Evolutionary conservation across 371 early-diverging fungal species (phyloP).

Genomic region (Actinomortierella wolfii): DNA sequence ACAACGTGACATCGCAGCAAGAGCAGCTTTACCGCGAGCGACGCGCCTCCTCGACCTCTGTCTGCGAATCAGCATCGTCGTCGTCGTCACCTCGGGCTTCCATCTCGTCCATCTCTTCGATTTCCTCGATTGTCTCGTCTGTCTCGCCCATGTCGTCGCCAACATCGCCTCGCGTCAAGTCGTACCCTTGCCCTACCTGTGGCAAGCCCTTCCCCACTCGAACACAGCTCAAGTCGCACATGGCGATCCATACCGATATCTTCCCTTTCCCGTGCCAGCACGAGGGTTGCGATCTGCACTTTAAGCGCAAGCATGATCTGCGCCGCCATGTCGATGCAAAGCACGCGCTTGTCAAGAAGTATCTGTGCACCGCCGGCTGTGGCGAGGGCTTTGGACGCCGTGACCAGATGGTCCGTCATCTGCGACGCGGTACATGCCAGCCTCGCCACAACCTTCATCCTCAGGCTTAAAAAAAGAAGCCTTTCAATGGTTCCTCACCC

Average conservation of each 20-base stretch:
- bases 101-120: too few relatives aligned
- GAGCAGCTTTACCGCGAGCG: conserved; percentile 16
- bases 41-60: background rate
- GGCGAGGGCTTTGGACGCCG: conserved; percentile 43
- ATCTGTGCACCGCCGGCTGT: conserved; percentile 38
- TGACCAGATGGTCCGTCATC: conserved; percentile 41
- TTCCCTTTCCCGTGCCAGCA: conserved; percentile 42
- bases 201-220: conserved; percentile 39
- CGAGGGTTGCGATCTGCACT: conserved; percentile 36
- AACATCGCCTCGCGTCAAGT: conserved; percentile 11
- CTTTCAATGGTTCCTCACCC: background rate
- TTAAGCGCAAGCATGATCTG: conserved; percentile 45
- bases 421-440: conserved; percentile 28
- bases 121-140: too few relatives aligned
- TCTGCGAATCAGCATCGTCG: too few relatives aligned
- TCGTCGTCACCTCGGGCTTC: too few relatives aligned
- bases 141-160: too few relatives aligned
- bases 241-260: conserved; percentile 38
- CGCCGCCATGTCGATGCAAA: conserved; percentile 46
- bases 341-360: conserved; percentile 44
- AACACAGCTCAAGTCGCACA: conserved; percentile 43
- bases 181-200: conserved; percentile 39
- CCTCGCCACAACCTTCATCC: background rate
- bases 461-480: too few relatives aligned
- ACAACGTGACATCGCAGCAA: background rate